A percentile compares a stretch with the other conserved stretches of the same genome.
These are phyloP conservation scores for Penicillium samsonianum DNA, from an alignment of 495 filamentous ascomycete genomes.

Conservation along the genomic window DNA sequence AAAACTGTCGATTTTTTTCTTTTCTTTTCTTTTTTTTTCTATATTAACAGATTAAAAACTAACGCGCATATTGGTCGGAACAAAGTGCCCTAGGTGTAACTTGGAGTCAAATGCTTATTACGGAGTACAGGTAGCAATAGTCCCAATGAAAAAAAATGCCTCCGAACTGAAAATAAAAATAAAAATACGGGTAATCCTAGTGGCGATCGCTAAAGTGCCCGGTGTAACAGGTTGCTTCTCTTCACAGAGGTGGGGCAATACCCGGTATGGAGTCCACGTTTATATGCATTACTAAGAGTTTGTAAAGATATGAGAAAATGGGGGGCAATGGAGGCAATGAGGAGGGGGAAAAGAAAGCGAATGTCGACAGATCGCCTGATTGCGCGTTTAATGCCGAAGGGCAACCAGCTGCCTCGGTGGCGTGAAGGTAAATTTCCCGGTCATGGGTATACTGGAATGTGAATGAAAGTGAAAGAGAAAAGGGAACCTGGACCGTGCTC, in stretches of 20 bases:
- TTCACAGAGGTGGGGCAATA: slow-evolving; percentile 11
- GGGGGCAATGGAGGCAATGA: no score
- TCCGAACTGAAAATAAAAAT: slow-evolving; percentile 1
- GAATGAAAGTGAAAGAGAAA: not conserved
- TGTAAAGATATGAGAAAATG: no score
- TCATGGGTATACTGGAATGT: not conserved
- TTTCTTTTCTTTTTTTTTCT: not conserved
- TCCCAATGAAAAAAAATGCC: not conserved
- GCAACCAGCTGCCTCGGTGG: slow-evolving; percentile 8
- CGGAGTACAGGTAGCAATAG: not conserved
- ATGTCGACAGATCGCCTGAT: slow-evolving; percentile 2
- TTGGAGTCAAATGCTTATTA: not conserved
- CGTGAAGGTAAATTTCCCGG: slow-evolving; percentile 5
- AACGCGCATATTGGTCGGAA: slow-evolving; percentile 8
- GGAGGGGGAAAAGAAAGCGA: no score
- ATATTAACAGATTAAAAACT: not conserved
- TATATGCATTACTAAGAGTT: no score
- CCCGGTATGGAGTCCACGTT: not conserved
- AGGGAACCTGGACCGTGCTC: not conserved
- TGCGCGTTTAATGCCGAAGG: not conserved
- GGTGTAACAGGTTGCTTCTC: slow-evolving; percentile 18
- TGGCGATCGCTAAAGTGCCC: slow-evolving; percentile 36
- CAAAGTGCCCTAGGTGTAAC: not conserved
- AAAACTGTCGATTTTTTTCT: no score
- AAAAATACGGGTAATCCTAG: slow-evolving; percentile 36